A percentile compares a stretch with the other conserved stretches of the same genome.
These are phyloP conservation scores for Russula olivacea DNA, from an alignment of 768 basidiomycete species.

Conservation along the genomic window DNA sequence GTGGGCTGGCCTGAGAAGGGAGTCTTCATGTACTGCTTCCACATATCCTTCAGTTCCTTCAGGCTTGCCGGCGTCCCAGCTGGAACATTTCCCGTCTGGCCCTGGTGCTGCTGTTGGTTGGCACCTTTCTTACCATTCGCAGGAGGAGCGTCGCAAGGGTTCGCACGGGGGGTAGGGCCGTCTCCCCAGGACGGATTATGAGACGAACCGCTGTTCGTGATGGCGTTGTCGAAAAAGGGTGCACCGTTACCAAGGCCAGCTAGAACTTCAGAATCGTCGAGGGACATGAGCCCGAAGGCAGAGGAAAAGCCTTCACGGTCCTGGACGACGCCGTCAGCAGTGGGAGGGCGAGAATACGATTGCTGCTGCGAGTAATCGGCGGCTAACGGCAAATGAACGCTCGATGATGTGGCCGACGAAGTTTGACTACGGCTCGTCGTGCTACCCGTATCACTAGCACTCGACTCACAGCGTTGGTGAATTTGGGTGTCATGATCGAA, in stretches of 20 bases:
- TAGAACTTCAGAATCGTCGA: slow-evolving; percentile 67
- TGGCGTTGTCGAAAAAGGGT: slow-evolving; percentile 49
- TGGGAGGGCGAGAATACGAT: slow-evolving; percentile 25
- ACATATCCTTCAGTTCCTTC: slow-evolving; percentile 60
- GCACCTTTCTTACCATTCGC: slow-evolving; percentile 25
- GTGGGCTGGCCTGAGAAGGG: slow-evolving; percentile 42
- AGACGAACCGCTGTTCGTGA: slow-evolving; percentile 8
- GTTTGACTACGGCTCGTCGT: slow-evolving; percentile 40
- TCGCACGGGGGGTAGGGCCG: slow-evolving; percentile 22
- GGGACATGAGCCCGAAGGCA: slow-evolving; percentile 69
- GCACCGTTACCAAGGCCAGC: slow-evolving; percentile 54
- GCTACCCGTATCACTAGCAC: slow-evolving; percentile 40
- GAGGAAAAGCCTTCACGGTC: slow-evolving; percentile 32
- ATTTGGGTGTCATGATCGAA: slow-evolving; percentile 25
- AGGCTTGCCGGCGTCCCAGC: slow-evolving; percentile 31
- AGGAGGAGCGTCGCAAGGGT: slow-evolving; percentile 15
- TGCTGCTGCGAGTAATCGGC: slow-evolving; percentile 25
- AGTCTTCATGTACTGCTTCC: slow-evolving; percentile 70
- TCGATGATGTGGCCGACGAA: slow-evolving; percentile 52
- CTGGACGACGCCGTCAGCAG: slow-evolving; percentile 17
- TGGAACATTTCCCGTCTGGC: slow-evolving; percentile 33
- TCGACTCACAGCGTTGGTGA: slow-evolving; percentile 29
- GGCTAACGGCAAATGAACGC: slow-evolving; percentile 43
- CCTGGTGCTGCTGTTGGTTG: slow-evolving; percentile 28
- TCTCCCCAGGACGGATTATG: slow-evolving; percentile 20